These are phyloP conservation scores for Saprolegnia parasitica DNA, from an alignment of 352 stramenopile species.

Conservation along the genomic window DNA sequence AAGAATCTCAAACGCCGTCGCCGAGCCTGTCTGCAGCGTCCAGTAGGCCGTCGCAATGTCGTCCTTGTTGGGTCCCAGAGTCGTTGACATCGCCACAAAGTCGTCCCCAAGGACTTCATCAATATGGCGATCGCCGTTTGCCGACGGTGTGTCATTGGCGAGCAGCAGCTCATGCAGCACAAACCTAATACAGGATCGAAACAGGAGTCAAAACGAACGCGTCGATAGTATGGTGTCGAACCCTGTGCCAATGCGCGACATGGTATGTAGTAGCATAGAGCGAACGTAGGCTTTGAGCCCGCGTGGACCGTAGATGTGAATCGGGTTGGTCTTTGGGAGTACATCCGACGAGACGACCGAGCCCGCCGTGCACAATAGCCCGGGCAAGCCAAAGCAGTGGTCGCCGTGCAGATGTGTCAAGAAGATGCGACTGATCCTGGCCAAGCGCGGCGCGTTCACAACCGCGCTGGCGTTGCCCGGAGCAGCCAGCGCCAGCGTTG, in stretches of 20 bases:
- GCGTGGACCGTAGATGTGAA: constrained; percentile 86
- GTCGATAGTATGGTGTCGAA: not conserved
- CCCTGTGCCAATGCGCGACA: constrained; percentile 20
- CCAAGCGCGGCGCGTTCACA: not conserved
- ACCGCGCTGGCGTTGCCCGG: not conserved
- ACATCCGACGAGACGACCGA: constrained; percentile 36
- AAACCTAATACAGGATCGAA: constrained; percentile 24
- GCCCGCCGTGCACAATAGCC: constrained; percentile 77
- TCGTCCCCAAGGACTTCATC: constrained; percentile 9
- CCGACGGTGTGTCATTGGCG: not conserved
- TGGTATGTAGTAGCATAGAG: constrained; percentile 12
- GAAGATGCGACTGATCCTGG: constrained; percentile 13
- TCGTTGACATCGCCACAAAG: not conserved
- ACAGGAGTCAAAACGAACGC: not conserved
- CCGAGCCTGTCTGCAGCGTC: not conserved
- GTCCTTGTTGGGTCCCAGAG: not conserved
- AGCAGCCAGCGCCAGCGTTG: not conserved
- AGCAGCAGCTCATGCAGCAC: constrained; percentile 26
- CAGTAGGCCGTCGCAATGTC: not conserved
- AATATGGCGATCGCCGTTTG: constrained; percentile 4
- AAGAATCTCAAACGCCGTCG: constrained; percentile 20
- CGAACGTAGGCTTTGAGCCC: constrained; percentile 24
- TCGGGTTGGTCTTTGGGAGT: constrained; percentile 34
- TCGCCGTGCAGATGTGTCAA: constrained; percentile 39
- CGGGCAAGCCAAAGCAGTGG: constrained; percentile 80